These are phyloP conservation scores for Vigna trinervia DNA, from an alignment of 306 rosid genomes.

Conservation along the genomic window DNA sequence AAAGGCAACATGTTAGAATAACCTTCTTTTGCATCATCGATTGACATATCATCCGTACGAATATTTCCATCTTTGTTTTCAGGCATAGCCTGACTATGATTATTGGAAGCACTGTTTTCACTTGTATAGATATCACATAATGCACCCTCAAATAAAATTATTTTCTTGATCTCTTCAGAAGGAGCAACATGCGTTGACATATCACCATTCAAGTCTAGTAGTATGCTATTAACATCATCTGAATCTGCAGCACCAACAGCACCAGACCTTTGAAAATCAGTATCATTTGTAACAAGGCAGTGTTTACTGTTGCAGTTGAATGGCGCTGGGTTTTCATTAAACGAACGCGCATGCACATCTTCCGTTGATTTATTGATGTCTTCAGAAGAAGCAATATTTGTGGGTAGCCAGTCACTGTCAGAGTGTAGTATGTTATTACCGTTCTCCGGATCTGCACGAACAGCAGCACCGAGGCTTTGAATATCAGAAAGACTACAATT, in stretches of 20 bases:
- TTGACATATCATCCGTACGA: conserved; percentile 38
- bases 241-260: conserved; percentile 18
- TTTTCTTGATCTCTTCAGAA: conserved; percentile 45
- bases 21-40: conserved; percentile 41
- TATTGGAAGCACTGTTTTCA: conserved; percentile 38
- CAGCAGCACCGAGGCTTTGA: conserved; percentile 40
- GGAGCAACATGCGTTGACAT: conserved; percentile 39
- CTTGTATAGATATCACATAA: conserved; percentile 26
- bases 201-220: conserved; percentile 42
- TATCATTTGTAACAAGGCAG: background rate
- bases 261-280: too few species aligned
- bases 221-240: conserved; percentile 16
- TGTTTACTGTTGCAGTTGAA: background rate
- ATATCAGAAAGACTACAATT: conserved; percentile 46
- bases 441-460: conserved; percentile 36
- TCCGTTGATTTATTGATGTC: conserved; percentile 34
- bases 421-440: conserved; percentile 35
- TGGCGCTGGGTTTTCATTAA: background rate
- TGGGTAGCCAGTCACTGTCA: conserved; percentile 43
- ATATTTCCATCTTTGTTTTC: conserved; percentile 40
- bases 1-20: conserved; percentile 42
- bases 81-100: conserved; percentile 39
- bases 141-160: conserved; percentile 43
- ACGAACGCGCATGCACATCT: background rate
- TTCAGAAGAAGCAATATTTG: conserved; percentile 45